Percentiles rank a stretch among this genome's conserved stretches.
These are phyloP conservation scores for Trichoderma pleuroti DNA, from an alignment of 2,329 filamentous ascomycete species.

Conservation along the genomic window DNA sequence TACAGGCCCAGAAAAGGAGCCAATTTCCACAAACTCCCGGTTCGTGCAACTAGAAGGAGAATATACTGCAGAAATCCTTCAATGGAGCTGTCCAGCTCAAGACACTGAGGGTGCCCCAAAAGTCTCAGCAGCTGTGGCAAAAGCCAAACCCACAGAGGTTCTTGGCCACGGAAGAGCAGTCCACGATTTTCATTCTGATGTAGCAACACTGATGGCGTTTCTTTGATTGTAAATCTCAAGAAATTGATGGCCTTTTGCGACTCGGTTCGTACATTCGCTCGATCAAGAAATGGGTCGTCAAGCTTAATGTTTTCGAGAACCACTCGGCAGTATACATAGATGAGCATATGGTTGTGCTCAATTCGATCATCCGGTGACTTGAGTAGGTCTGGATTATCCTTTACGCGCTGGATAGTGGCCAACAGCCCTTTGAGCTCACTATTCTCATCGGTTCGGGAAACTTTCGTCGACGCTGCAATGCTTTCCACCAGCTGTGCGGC, in stretches of 20 bases:
- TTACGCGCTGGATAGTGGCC: constrained; percentile 52
- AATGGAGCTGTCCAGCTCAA: constrained; percentile 49
- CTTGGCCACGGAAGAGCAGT: constrained; percentile 52
- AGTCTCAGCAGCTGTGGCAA: constrained; percentile 56
- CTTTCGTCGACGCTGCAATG: constrained; percentile 62
- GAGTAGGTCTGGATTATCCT: constrained; percentile 50
- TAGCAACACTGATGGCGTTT: constrained; percentile 67
- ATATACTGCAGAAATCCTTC: constrained; percentile 50
- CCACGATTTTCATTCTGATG: constrained; percentile 39
- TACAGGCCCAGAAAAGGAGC: constrained; percentile 45
- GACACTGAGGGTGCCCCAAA: constrained; percentile 50
- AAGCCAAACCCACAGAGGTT: constrained; percentile 64
- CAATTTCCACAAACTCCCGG: constrained; percentile 47
- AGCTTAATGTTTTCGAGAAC: constrained; percentile 67
- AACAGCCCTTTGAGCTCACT: constrained; percentile 72
- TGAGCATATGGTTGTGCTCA: constrained; percentile 77
- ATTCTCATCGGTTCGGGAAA: constrained; percentile 61
- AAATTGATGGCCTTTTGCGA: constrained; percentile 73
- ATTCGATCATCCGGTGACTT: constrained; percentile 63
- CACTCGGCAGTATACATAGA: constrained; percentile 78
- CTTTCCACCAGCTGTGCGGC: constrained; percentile 85
- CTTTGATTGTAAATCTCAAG: constrained; percentile 68
- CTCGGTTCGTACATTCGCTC: constrained; percentile 53
- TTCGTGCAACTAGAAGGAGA: constrained; percentile 43
- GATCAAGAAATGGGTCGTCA: constrained; percentile 65